These are phyloP conservation scores for Kodamaea derodonti DNA, from an alignment of 1,139 yeast species.

Conservation along the genomic window DNA sequence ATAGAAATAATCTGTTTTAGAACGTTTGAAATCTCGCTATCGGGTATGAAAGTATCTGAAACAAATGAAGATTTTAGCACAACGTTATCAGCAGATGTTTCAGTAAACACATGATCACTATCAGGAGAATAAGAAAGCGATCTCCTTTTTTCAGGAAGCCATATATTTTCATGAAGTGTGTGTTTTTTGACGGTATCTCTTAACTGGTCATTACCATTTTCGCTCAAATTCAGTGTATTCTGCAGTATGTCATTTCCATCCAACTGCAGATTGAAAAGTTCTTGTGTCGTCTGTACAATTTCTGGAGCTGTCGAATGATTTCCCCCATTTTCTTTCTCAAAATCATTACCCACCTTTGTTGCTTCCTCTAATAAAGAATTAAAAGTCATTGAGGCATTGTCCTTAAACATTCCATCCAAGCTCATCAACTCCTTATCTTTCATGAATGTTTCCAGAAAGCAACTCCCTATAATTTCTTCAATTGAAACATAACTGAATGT, in stretches of 20 bases:
- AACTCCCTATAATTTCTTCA: slow-evolving; percentile 60
- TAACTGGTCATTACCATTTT: background rate
- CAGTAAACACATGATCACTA: background rate
- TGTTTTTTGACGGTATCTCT: background rate
- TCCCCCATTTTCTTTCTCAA: no score
- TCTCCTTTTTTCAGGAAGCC: slow-evolving; percentile 4
- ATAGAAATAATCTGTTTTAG: background rate
- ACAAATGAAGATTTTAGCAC: background rate
- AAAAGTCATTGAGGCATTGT: background rate
- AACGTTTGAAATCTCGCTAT: background rate
- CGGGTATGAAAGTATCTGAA: background rate
- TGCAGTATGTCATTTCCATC: background rate
- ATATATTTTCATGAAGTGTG: background rate
- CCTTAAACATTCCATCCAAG: background rate
- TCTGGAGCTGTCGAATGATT: no score
- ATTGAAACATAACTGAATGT: slow-evolving; percentile 56
- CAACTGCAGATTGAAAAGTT: no score
- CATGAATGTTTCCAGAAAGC: slow-evolving; percentile 16
- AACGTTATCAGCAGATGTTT: background rate
- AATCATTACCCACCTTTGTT: slow-evolving; percentile 2
- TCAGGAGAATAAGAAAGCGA: slow-evolving; percentile 1
- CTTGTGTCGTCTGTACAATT: no score
- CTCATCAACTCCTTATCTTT: background rate
- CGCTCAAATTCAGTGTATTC: no score
- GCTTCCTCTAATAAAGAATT: slow-evolving; percentile 3